Conservation (phyloP, 2,329 filamentous ascomycete genomes). For the Nectriaceae sp. region DNA sequence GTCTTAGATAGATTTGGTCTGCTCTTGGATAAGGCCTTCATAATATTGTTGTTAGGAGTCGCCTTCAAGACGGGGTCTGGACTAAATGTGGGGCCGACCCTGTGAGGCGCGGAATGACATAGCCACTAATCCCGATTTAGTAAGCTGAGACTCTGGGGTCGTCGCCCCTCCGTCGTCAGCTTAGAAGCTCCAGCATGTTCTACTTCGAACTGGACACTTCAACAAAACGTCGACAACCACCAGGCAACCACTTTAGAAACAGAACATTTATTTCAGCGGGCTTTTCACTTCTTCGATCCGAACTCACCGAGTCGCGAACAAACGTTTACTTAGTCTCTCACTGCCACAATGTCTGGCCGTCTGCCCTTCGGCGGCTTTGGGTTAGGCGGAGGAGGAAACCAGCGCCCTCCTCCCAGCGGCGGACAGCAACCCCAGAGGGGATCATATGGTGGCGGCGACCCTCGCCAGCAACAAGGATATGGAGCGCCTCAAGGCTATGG, state of each 20-base stretch:
- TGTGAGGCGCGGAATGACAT: constrained; percentile 18
- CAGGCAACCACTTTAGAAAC: neutral
- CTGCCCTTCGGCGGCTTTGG: constrained; percentile 29
- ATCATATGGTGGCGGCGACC: constrained; percentile 22
- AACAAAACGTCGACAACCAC: constrained; percentile 1
- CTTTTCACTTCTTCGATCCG: neutral
- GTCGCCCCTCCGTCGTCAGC: constrained; percentile 13
- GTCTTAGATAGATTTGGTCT: no score
- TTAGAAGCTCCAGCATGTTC: constrained; percentile 16
- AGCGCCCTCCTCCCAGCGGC: constrained; percentile 25
- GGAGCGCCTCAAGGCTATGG: constrained; percentile 26
- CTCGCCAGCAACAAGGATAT: constrained; percentile 40
- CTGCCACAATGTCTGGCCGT: constrained; percentile 32
- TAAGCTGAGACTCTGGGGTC: constrained; percentile 1
- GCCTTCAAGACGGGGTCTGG: no score
- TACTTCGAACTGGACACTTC: constrained; percentile 11
- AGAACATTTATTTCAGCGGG: neutral
- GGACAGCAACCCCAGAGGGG: constrained; percentile 23
- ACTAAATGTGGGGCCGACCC: constrained; percentile 23
- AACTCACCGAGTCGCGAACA: neutral
- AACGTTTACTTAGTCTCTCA: neutral
- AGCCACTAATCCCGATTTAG: constrained; percentile 19
- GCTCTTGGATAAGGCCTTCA: no score
- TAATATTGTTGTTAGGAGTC: no score
- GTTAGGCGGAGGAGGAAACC: constrained; percentile 32